A percentile compares a stretch with the other conserved stretches of the same genome.
Evolutionary conservation across 108 stramenopile genomes (phyloP).

Genomic region (Cylindrotheca fusiformis): DNA sequence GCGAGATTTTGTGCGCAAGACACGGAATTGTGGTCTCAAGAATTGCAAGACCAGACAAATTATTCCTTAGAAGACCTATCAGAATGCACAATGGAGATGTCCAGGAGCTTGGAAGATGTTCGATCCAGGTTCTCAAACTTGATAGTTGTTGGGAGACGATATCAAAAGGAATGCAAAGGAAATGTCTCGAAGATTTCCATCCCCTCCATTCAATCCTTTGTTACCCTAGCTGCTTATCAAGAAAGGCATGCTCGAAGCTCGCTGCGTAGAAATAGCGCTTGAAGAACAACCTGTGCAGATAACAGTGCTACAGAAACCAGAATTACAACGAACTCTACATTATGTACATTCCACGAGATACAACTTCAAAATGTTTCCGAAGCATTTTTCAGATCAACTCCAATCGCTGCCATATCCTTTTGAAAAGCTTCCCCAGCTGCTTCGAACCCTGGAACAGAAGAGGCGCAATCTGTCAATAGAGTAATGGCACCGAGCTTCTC

Average conservation of each 20-base stretch:
- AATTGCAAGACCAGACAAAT: constrained; percentile 8
- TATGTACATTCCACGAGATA: not conserved
- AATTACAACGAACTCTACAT: not conserved
- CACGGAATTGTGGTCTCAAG: constrained; percentile 11
- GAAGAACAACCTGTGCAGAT: no score
- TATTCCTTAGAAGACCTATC: constrained; percentile 13
- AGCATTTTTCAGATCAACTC: constrained; percentile 40
- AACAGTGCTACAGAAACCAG: no score
- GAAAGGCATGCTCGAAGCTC: not conserved
- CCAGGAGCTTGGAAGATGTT: constrained; percentile 7
- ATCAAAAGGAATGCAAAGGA: constrained; percentile 6
- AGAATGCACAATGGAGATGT: constrained; percentile 9
- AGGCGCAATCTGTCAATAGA: constrained; percentile 77
- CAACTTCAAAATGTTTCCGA: constrained; percentile 3
- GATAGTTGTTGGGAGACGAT: constrained; percentile 13
- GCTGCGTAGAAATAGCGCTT: not conserved
- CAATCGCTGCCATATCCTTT: constrained; percentile 54
- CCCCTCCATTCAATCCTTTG: constrained; percentile 9
- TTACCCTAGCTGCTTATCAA: constrained; percentile 9
- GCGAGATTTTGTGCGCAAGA: constrained; percentile 9
- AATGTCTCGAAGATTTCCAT: constrained; percentile 9
- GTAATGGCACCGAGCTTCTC: constrained; percentile 41
- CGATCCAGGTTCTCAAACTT: constrained; percentile 7
- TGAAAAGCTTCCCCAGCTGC: constrained; percentile 52
- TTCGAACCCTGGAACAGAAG: constrained; percentile 89